Evolutionary conservation across 345 rosid species (phyloP).

Genomic region (Eucalyptus victrix): DNA sequence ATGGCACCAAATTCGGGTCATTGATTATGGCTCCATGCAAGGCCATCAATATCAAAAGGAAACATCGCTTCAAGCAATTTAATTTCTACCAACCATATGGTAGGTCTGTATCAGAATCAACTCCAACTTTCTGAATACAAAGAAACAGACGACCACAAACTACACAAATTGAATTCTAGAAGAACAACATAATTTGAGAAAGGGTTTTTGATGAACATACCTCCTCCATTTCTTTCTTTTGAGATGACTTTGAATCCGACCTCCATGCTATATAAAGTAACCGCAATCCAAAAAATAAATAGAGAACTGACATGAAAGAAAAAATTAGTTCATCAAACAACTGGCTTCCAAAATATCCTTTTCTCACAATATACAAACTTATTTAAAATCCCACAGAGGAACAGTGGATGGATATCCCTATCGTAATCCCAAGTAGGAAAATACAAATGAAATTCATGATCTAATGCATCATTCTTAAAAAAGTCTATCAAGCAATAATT

Average conservation of each 20-base stretch:
- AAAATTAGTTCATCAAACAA: not conserved
- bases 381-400: not conserved
- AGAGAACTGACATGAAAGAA: conserved; percentile 48
- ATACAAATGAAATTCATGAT: not conserved
- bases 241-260: conserved; percentile 83
- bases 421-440: not conserved
- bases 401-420: not conserved
- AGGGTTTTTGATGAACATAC: conserved; percentile 19
- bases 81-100: not conserved
- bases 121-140: not conserved
- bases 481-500: not conserved
- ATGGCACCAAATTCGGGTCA: not conserved
- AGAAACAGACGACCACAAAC: not conserved
- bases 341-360: not conserved
- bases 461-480: not conserved
- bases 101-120: not conserved
- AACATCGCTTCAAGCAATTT: not conserved
- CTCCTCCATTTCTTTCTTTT: conserved; percentile 98
- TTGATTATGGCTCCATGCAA: not conserved
- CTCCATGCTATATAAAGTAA: conserved; percentile 98
- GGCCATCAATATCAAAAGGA: not conserved
- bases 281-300: conserved; percentile 87
- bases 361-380: not conserved
- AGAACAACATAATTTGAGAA: not conserved
- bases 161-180: not conserved